Evolutionary conservation across 139 green algal species (phyloP).

Genomic region (Chloropicon primus): DNA sequence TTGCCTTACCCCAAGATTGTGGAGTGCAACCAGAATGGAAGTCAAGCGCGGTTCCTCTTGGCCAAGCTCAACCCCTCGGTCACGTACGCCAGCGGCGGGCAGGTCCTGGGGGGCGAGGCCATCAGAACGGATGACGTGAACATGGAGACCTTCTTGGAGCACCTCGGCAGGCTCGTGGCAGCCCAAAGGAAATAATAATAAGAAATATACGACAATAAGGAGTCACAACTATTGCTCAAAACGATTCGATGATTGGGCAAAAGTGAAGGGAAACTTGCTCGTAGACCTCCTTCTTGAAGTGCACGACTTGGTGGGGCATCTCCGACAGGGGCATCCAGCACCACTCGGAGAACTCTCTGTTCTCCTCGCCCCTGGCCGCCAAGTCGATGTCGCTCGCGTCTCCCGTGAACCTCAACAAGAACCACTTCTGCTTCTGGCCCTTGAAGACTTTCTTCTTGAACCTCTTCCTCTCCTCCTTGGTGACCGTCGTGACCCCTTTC

Average conservation of each 20-base stretch:
- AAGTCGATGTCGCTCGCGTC: conserved; percentile 19
- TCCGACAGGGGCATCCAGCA: conserved; percentile 13
- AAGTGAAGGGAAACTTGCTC: not conserved
- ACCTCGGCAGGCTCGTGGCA: not conserved
- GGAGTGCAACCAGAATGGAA: conserved; percentile 38
- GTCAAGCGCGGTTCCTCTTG: conserved; percentile 43
- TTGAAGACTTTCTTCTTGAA: not conserved
- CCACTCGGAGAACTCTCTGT: conserved; percentile 21
- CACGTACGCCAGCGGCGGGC: conserved; percentile 20
- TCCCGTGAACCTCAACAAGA: conserved; percentile 20
- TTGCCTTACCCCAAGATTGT: conserved; percentile 33
- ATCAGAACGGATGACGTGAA: not conserved
- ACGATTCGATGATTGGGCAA: not conserved
- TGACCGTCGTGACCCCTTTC: too few species aligned
- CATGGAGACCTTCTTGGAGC: not conserved
- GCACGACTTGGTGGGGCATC: conserved; percentile 11
- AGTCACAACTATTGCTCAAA: too few species aligned
- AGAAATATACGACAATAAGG: too few species aligned
- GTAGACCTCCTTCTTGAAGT: conserved; percentile 13
- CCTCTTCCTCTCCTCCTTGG: too few species aligned
- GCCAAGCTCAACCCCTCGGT: conserved; percentile 42
- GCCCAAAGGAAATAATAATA: not conserved
- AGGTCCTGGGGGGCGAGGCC: not conserved
- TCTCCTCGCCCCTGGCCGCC: conserved; percentile 13
- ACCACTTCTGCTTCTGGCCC: conserved; percentile 18